phyloP scores from a whole-genome alignment of 768 basidiomycete genomes.

The Amanita rubescens region DNA sequence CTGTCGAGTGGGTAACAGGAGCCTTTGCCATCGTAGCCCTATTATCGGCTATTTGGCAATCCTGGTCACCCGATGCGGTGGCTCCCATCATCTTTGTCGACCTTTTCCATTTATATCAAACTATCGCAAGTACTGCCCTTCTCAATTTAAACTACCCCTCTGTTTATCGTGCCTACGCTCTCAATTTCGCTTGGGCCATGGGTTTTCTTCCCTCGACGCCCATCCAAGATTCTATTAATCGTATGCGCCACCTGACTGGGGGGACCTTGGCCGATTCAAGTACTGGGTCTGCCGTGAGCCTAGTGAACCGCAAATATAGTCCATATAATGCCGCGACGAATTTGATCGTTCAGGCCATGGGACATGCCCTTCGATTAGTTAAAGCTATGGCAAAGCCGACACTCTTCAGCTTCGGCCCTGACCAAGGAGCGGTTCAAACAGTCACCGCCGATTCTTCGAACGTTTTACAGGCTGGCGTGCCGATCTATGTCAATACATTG shows the following conservation, averaged over 20 bases:
- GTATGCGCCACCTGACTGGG: constrained; percentile 78
- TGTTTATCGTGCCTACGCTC: constrained; percentile 70
- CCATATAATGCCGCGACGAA: constrained; percentile 53
- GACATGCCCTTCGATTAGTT: background rate
- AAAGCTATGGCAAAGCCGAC: background rate
- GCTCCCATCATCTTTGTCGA: constrained; percentile 77
- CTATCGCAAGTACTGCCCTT: constrained; percentile 72
- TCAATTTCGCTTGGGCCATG: constrained; percentile 88
- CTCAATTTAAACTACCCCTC: constrained; percentile 84
- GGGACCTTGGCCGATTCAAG: constrained; percentile 58
- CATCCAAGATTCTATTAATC: constrained; percentile 73
- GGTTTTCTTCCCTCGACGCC: constrained; percentile 60
- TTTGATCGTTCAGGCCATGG: background rate
- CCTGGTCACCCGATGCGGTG: constrained; percentile 46
- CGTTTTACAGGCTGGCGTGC: constrained; percentile 71
- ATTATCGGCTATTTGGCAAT: constrained; percentile 58
- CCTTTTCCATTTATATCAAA: constrained; percentile 76
- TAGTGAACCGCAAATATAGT: constrained; percentile 76
- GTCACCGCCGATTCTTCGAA: constrained; percentile 59
- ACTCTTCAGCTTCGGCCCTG: constrained; percentile 6
- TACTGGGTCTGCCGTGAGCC: constrained; percentile 55
- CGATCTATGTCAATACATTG: constrained; percentile 71
- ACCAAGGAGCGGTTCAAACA: constrained; percentile 46
- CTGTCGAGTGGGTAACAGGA: constrained; percentile 75
- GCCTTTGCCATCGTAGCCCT: constrained; percentile 56